These are phyloP conservation scores for Monoraphidium neglectum DNA, from an alignment of 139 green algal species.

Conservation along the genomic window DNA sequence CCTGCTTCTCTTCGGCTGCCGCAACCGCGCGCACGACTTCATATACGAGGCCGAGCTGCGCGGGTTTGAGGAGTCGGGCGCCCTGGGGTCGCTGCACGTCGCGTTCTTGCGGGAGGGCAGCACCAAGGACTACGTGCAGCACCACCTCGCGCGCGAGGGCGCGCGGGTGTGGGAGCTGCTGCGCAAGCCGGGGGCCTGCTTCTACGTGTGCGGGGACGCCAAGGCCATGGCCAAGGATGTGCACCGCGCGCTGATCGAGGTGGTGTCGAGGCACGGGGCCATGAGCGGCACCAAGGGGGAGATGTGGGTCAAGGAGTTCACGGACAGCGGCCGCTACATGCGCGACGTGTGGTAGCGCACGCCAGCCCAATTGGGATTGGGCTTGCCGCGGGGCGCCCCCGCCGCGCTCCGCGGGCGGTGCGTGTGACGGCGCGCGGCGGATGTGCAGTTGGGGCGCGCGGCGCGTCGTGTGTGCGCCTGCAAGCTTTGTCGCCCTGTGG, in stretches of 20 bases:
- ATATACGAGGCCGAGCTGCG: slow-evolving; percentile 89
- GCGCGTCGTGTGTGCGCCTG: no score
- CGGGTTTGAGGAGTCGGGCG: slow-evolving; percentile 49
- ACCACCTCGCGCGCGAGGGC: slow-evolving; percentile 70
- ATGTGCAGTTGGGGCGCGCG: no score
- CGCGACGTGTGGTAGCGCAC: slow-evolving; percentile 90
- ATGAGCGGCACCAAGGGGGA: slow-evolving; percentile 68
- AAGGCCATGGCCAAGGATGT: slow-evolving; percentile 97
- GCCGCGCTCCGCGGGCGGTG: no score
- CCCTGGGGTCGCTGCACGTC: slow-evolving; percentile 68
- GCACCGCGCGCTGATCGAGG: slow-evolving; percentile 71
- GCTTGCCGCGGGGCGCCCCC: no score
- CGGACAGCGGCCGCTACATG: slow-evolving; percentile 76
- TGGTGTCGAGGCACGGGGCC: slow-evolving; percentile 45
- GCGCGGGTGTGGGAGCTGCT: slow-evolving; percentile 41
- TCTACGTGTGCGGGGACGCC: slow-evolving; percentile 98
- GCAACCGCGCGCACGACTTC: slow-evolving; percentile 74
- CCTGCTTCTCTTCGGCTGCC: no score
- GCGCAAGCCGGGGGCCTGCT: slow-evolving; percentile 41
- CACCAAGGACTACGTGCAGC: slow-evolving; percentile 83
- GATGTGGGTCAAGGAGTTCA: slow-evolving; percentile 72
- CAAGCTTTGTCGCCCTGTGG: no score
- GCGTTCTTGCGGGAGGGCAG: slow-evolving; percentile 73
- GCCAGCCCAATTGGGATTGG: no score
- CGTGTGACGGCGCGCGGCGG: no score